These are phyloP conservation scores for Pichia ethanolica DNA, from an alignment of 805 yeast species.

Conservation along the genomic window DNA sequence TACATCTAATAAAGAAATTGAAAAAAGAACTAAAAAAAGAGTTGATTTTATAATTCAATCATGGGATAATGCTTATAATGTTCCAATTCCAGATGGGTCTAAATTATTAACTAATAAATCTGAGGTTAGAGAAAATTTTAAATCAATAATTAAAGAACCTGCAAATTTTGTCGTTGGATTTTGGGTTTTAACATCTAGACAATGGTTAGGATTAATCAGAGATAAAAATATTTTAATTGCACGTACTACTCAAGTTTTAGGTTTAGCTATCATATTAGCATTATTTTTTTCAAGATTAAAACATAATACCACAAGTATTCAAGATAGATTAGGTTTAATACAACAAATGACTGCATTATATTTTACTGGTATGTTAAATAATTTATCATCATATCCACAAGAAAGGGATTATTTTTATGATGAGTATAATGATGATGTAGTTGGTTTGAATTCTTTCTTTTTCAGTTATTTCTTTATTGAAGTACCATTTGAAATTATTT, in stretches of 20 bases:
- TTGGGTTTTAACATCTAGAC: slow-evolving; percentile 30
- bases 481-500: slow-evolving; percentile 57
- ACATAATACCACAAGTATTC: slow-evolving; percentile 43
- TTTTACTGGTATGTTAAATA: slow-evolving; percentile 74
- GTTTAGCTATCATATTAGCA: slow-evolving; percentile 57
- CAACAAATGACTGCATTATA: slow-evolving; percentile 69
- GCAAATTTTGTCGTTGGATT: slow-evolving; percentile 30
- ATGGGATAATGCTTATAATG: slow-evolving; percentile 28
- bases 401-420: slow-evolving; percentile 73
- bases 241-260: slow-evolving; percentile 55
- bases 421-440: slow-evolving; percentile 67
- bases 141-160: slow-evolving; percentile 25
- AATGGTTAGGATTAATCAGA: slow-evolving; percentile 36
- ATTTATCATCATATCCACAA: slow-evolving; percentile 64
- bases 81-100: neutral
- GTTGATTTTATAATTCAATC: slow-evolving; percentile 31
- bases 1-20: slow-evolving; percentile 37
- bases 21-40: slow-evolving; percentile 31
- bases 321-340: slow-evolving; percentile 64
- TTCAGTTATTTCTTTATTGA: slow-evolving; percentile 52
- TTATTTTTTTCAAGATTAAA: slow-evolving; percentile 59
- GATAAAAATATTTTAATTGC: slow-evolving; percentile 55
- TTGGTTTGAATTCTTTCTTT: slow-evolving; percentile 59
- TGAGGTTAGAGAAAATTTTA: slow-evolving; percentile 16
- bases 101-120: slow-evolving; percentile 11